Base-by-base conservation (phyloP, 495 filamentous ascomycete genomes). In the Friedmanniomyces simplex region DNA sequence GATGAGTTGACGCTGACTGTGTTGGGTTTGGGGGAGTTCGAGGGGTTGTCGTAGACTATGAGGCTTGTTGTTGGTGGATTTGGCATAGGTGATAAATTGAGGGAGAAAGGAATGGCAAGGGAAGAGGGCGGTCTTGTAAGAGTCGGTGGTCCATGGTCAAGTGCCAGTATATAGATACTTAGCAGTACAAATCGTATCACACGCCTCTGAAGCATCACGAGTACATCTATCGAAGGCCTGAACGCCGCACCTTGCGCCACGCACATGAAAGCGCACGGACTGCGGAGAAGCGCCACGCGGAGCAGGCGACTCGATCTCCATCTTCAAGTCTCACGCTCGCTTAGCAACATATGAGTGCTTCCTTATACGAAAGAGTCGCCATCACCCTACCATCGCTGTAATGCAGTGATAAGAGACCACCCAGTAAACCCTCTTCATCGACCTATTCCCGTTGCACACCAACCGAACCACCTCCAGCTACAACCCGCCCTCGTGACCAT, bases 401-500 rank as follows among this genome's bases (percentile, higher is more conserved):
- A 10, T 32, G 28, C 3, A 3, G 3, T 32, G 3, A 32, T 32
- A 32, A 3, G 28, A n/a, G n/a, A n/a, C 28, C 4, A 32, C 28
- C 28, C 10, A 32, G 28, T 32, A 32, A 4, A 32, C 3, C 28
- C 3, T n/a, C n/a, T 4, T 32, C 28, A 32, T 32, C 28, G 10
- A 32, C 28, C 28, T 32, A 10, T 32, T 3, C 28, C 3, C 28
- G 4, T 10, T 10, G 28, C 4, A 3, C 28, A 10, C 28, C 4
- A 32, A 32, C 28, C 28, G 10, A 16, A 43, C 3, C 39, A 5
- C 4, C 14, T 43, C 39, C 4, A 16, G 5, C 6, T n/a, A n/a
- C n/a, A 3, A 14, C 6, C 49, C 34, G 54, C 54, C 54, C 45
- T 57, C 54, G 54, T 50, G 54, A 59, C 56, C 56, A 32, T 58